Evolutionary conservation across 163 green algal genomes (phyloP).

Genomic region (Chlorella variabilis): DNA sequence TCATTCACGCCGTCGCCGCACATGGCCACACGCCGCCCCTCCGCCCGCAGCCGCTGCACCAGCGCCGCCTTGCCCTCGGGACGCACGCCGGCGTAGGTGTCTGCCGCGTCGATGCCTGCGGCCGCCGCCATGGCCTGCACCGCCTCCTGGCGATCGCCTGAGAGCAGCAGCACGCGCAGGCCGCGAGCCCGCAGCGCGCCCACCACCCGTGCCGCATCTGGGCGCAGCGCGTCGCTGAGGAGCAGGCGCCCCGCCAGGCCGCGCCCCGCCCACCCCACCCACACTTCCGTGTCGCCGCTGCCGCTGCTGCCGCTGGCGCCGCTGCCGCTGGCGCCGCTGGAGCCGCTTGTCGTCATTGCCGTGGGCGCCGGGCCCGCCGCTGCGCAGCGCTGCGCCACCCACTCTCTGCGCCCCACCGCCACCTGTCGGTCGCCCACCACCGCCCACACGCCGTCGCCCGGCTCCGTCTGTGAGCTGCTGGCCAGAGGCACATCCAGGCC

Average conservation of each 20-base stretch:
- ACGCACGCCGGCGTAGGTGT: constrained; percentile 47
- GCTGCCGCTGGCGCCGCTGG: constrained; percentile 28
- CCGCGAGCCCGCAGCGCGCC: constrained; percentile 55
- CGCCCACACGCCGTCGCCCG: constrained; percentile 64
- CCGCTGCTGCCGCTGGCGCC: constrained; percentile 12
- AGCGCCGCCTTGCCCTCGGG: constrained; percentile 70
- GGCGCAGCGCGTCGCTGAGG: constrained; percentile 75
- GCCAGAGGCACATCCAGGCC: constrained; percentile 47
- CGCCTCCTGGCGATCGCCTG: constrained; percentile 70
- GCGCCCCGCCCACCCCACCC: constrained; percentile 60
- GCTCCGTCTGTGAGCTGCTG: constrained; percentile 50
- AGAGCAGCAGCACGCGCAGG: constrained; percentile 76
- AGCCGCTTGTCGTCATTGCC: neutral
- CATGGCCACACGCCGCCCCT: constrained; percentile 53
- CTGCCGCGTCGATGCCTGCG: constrained; percentile 62
- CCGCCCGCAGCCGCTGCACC: constrained; percentile 35
- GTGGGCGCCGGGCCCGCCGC: neutral
- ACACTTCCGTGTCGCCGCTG: constrained; percentile 49
- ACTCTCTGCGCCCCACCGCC: constrained; percentile 76
- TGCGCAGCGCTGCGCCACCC: constrained; percentile 60
- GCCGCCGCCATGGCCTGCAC: constrained; percentile 65
- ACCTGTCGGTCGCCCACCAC: constrained; percentile 68
- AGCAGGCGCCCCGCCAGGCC: constrained; percentile 74
- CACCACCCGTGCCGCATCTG: constrained; percentile 73
- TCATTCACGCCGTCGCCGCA: constrained; percentile 97